Conservation (phyloP, 768 basidiomycete genomes). For the Collybiopsis luxurians region DNA sequence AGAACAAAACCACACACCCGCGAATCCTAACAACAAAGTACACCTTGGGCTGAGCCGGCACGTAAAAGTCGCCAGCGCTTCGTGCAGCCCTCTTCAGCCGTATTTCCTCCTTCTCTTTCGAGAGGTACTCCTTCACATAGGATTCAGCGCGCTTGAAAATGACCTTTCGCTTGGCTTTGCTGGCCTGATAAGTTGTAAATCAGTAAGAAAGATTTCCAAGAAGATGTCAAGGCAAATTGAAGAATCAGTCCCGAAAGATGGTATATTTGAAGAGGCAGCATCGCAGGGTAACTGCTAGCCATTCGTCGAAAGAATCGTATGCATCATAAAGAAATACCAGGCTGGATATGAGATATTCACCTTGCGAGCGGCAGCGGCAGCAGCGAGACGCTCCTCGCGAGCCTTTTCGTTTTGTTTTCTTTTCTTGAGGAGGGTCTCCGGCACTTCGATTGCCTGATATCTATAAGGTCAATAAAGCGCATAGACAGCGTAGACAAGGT, state of each 20-base stretch:
- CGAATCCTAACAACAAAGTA: slow-evolving; percentile 98
- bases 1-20: slow-evolving; percentile 57
- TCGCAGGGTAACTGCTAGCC: slow-evolving; percentile 76
- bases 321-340: slow-evolving; percentile 59
- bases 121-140: slow-evolving; percentile 95
- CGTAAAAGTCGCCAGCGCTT: slow-evolving; percentile 93
- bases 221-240: slow-evolving; percentile 4
- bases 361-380: slow-evolving; percentile 84
- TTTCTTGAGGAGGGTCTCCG: slow-evolving; percentile 99
- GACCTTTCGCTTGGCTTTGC: slow-evolving; percentile 91
- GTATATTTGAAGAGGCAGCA: slow-evolving; percentile 81
- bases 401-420: slow-evolving; percentile 97
- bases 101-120: slow-evolving; percentile 94
- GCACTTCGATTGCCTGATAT: slow-evolving; percentile 85
- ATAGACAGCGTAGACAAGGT: slow-evolving; percentile 13
- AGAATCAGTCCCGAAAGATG: slow-evolving; percentile 89
- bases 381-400: slow-evolving; percentile 87
- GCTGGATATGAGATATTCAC: slow-evolving; percentile 36
- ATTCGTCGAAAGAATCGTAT: slow-evolving; percentile 70
- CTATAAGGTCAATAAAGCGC: background rate
- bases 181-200: slow-evolving; percentile 49
- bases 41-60: slow-evolving; percentile 94
- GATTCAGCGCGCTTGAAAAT: slow-evolving; percentile 99
- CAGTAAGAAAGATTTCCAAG: slow-evolving; percentile 5
- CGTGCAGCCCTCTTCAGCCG: slow-evolving; percentile 92